Percentiles rank a stretch among this genome's conserved stretches.
These are phyloP conservation scores for Ilex paraguariensis DNA, from an alignment of 305 asterid genomes.

Conservation along the genomic window DNA sequence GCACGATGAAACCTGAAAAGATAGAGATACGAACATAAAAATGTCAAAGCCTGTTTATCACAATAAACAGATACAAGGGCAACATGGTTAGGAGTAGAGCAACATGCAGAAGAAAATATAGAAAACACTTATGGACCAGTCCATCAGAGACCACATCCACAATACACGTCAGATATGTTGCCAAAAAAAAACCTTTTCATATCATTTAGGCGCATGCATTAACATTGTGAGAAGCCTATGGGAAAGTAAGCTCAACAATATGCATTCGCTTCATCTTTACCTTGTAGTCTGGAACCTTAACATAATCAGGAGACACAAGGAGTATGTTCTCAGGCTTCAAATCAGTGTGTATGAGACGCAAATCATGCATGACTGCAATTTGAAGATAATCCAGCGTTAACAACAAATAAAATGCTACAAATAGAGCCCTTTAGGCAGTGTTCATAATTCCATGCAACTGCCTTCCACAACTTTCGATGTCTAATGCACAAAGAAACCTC, in stretches of 20 bases:
- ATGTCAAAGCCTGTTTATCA: not conserved
- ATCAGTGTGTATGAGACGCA: conserved; percentile 85
- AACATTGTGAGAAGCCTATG: too few relatives aligned
- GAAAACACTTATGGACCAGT: not conserved
- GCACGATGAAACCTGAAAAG: conserved; percentile 53
- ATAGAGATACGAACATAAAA: not conserved
- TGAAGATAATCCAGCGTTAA: conserved; percentile 13
- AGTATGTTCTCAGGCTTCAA: conserved; percentile 93
- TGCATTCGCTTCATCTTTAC: conserved; percentile 24
- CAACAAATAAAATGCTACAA: too few relatives aligned
- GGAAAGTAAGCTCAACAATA: too few relatives aligned
- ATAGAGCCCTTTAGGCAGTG: too few relatives aligned
- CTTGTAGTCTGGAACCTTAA: conserved; percentile 82
- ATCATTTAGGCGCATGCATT: too few relatives aligned
- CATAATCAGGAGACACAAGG: conserved; percentile 69
- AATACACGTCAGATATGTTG: too few relatives aligned
- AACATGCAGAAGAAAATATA: not conserved
- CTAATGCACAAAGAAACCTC: too few relatives aligned
- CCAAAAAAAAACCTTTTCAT: too few relatives aligned
- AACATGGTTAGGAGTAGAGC: not conserved
- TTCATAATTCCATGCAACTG: too few relatives aligned
- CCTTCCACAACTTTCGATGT: too few relatives aligned
- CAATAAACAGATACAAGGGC: not conserved
- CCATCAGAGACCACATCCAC: not conserved
- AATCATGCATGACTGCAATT: conserved; percentile 87